Conservation (phyloP, 768 basidiomycete species). For the Leccinum aurantiacum region DNA sequence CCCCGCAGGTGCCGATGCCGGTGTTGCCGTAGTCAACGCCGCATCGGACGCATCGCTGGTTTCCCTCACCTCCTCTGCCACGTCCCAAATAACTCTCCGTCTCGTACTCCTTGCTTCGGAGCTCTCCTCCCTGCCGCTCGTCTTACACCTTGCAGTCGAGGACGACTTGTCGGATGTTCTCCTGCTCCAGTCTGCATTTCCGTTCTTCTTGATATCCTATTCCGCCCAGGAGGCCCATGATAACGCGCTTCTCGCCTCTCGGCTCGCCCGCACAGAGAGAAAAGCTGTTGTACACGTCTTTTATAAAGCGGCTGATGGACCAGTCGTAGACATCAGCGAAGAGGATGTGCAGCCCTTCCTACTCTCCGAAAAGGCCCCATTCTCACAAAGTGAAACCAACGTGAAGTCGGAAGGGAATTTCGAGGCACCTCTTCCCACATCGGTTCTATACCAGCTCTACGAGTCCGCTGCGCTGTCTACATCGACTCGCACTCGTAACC, state of each 20-base stretch:
- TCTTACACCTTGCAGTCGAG: conserved; percentile 65
- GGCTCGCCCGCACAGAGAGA: conserved; percentile 66
- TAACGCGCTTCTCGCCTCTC: conserved; percentile 83
- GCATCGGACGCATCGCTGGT: conserved; percentile 42
- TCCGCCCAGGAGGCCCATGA: conserved; percentile 83
- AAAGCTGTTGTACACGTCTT: conserved; percentile 88
- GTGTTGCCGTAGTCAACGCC: conserved; percentile 54
- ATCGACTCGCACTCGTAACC: conserved; percentile 57
- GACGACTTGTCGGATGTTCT: conserved; percentile 75
- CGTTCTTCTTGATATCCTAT: conserved; percentile 79
- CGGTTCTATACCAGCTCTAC: conserved; percentile 54
- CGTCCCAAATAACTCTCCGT: conserved; percentile 51
- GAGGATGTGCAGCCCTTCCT: conserved; percentile 63
- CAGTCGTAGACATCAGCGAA: conserved; percentile 53
- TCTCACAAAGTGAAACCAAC: conserved; percentile 35
- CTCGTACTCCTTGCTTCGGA: conserved; percentile 71
- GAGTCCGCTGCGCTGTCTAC: conserved; percentile 69
- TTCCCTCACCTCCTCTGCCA: conserved; percentile 57
- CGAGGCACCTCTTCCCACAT: conserved; percentile 10
- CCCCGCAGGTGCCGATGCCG: conserved; percentile 67
- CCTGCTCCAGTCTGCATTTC: conserved; percentile 73
- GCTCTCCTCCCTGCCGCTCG: conserved; percentile 63
- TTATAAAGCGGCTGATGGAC: conserved; percentile 44
- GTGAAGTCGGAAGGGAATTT: neutral
- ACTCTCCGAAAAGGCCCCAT: conserved; percentile 39